These are phyloP conservation scores for Epichloe sp. DNA, from an alignment of 2,329 filamentous ascomycete genomes.

Conservation along the genomic window DNA sequence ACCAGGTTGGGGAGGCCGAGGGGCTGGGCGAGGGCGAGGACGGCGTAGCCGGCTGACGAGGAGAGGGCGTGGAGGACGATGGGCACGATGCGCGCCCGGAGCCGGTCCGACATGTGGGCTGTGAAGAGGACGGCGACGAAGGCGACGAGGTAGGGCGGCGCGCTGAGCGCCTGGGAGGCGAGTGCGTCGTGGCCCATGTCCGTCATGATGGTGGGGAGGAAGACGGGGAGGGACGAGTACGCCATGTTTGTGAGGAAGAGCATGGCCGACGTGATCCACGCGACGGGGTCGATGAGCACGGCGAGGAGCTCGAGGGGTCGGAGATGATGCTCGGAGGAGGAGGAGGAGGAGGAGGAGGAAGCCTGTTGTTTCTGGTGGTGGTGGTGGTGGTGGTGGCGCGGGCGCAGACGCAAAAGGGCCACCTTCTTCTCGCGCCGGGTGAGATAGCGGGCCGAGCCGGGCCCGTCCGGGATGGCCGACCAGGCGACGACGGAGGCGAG, in stretches of 20 bases:
- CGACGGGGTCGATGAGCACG: slow-evolving; percentile 21
- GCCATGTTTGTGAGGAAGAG: slow-evolving; percentile 82
- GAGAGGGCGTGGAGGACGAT: slow-evolving; percentile 56
- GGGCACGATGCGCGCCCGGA: slow-evolving; percentile 47
- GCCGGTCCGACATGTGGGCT: slow-evolving; percentile 57
- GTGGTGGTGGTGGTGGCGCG: too few species aligned
- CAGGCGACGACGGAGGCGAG: slow-evolving; percentile 62
- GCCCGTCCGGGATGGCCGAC: slow-evolving; percentile 64
- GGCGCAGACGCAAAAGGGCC: slow-evolving; percentile 52
- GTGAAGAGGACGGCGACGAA: slow-evolving; percentile 62
- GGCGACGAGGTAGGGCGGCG: slow-evolving; percentile 67
- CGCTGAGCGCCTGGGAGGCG: slow-evolving; percentile 62
- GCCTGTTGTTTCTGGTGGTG: slow-evolving; percentile 10
- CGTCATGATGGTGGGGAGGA: slow-evolving; percentile 67
- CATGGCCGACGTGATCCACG: slow-evolving; percentile 65
- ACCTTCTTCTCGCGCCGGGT: slow-evolving; percentile 53
- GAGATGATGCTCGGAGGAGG: slow-evolving; percentile 20
- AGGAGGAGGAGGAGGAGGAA: too few species aligned
- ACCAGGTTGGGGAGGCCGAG: slow-evolving; percentile 30
- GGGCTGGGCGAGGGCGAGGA: slow-evolving; percentile 46
- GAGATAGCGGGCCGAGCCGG: slow-evolving; percentile 51
- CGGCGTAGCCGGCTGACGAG: slow-evolving; percentile 46
- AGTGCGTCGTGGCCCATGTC: slow-evolving; percentile 61
- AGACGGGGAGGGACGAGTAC: slow-evolving; percentile 78
- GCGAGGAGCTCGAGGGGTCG: slow-evolving; percentile 43